These are phyloP conservation scores for Hypoxylon sp. DNA, from an alignment of 2,329 filamentous ascomycete genomes.

Conservation along the genomic window DNA sequence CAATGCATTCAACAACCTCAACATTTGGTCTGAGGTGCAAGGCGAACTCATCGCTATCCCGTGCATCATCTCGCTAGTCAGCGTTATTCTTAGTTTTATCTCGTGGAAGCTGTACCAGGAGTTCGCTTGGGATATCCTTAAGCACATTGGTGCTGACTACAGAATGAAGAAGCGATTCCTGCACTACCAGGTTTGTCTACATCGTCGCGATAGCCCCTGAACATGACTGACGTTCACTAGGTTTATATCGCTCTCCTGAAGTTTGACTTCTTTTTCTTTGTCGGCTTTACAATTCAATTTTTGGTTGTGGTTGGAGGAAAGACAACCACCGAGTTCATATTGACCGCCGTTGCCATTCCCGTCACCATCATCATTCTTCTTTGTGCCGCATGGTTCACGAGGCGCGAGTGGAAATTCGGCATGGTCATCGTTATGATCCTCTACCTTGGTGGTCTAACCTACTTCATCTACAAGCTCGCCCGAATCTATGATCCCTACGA, in stretches of 20 bases:
- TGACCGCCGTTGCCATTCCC: conserved; percentile 91
- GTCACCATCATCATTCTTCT: conserved; percentile 92
- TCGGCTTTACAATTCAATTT: conserved; percentile 98
- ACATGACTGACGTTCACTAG: conserved; percentile 62
- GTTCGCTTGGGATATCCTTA: conserved; percentile 99
- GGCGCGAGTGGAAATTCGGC: conserved; percentile 83
- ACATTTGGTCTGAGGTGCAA: conserved; percentile 78
- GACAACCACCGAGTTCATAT: conserved; percentile 80
- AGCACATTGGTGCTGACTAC: conserved; percentile 97
- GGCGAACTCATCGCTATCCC: conserved; percentile 90
- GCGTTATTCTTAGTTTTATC: conserved; percentile 79
- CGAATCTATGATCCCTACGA: conserved; percentile 86
- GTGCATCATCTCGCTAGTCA: conserved; percentile 82
- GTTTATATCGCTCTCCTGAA: conserved; percentile 98
- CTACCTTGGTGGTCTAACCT: conserved; percentile 89
- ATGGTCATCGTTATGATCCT: conserved; percentile 85
- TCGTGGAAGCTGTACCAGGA: conserved; percentile 98
- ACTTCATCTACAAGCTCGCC: conserved; percentile 98
- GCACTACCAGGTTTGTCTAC: conserved; percentile 84
- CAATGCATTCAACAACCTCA: conserved; percentile 60
- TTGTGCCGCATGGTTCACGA: conserved; percentile 86
- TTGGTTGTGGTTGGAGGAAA: conserved; percentile 86
- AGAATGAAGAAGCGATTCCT: conserved; percentile 97
- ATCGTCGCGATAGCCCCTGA: neutral
- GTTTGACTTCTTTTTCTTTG: conserved; percentile 99